phyloP scores from a whole-genome alignment of 2,329 filamentous ascomycete genomes.

The Stagonosporopsis rhizophila region DNA sequence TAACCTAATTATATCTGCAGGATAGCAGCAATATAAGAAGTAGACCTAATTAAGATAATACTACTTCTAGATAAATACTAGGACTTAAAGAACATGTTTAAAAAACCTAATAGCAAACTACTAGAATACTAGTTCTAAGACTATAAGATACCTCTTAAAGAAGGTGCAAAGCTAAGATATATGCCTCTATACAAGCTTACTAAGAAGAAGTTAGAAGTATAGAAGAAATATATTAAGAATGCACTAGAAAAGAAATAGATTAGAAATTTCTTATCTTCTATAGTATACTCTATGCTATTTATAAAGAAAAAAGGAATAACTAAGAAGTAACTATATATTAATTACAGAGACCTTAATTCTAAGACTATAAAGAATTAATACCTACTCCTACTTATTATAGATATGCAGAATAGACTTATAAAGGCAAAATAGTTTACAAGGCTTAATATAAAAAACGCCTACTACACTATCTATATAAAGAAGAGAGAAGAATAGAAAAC shows the following conservation, averaged over 20 bases:
- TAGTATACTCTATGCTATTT: not conserved
- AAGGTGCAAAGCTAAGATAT: not conserved
- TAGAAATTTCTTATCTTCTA: not conserved
- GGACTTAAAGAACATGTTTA: not conserved
- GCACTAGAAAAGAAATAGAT: conserved; percentile 1
- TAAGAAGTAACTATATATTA: not conserved
- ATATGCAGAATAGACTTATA: not conserved
- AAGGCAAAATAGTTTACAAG: not conserved
- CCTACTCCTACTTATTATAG: not conserved
- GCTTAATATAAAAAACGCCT: not conserved
- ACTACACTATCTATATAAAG: not conserved
- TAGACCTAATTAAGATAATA: not conserved
- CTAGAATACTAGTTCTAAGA: not conserved
- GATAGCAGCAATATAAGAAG: not conserved
- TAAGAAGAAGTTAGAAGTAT: not conserved
- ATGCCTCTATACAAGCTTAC: not conserved
- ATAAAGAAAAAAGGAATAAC: not conserved
- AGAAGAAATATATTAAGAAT: not conserved
- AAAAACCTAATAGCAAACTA: not conserved
- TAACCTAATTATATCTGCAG: not conserved
- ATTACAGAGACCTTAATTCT: not conserved
- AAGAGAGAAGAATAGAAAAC: not conserved
- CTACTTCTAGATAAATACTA: not conserved
- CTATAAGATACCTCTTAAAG: not conserved
- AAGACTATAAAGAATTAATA: not conserved